Conservation (phyloP, 371 early-diverging fungal species). For the Syncephalastrum contaminatum region DNA sequence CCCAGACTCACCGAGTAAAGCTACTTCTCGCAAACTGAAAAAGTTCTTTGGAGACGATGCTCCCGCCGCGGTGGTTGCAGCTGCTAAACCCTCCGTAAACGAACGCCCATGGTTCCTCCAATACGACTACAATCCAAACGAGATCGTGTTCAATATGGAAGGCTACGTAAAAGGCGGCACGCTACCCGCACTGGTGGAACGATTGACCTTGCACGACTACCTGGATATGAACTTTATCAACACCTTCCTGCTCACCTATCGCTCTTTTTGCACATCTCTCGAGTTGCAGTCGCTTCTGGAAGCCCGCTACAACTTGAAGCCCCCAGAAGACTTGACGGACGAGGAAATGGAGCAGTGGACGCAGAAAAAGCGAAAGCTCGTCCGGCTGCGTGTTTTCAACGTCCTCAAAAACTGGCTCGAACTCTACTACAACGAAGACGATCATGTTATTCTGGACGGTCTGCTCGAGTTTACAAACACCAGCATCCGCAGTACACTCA, state of each 20-base stretch:
- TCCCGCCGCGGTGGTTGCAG: conserved; percentile 24
- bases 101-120: conserved; percentile 28
- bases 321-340: conserved; percentile 63
- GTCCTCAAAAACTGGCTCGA: conserved; percentile 93
- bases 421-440: conserved; percentile 78
- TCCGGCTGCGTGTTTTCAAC: conserved; percentile 87
- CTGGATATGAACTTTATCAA: conserved; percentile 76
- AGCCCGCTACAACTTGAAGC: conserved; percentile 71
- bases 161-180: conserved; percentile 90
- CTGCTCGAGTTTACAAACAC: conserved; percentile 76
- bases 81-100: conserved; percentile 14
- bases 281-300: conserved; percentile 71
- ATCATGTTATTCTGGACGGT: conserved; percentile 59
- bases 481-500: conserved; percentile 66
- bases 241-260: conserved; percentile 89
- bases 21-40: conserved; percentile 41
- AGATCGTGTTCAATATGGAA: conserved; percentile 82
- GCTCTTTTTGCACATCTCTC: conserved; percentile 78
- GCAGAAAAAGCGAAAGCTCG: conserved; percentile 79
- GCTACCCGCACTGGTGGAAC: conserved; percentile 78
- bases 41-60: conserved; percentile 69
- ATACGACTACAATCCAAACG: conserved; percentile 47
- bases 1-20: conserved; percentile 6
- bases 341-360: conserved; percentile 75
- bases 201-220: conserved; percentile 82